Percentiles rank a stretch among this genome's conserved stretches.
phyloP scores from a whole-genome alignment of 1,284 basidiomycete species.

The Ceratobasidium sp. region DNA sequence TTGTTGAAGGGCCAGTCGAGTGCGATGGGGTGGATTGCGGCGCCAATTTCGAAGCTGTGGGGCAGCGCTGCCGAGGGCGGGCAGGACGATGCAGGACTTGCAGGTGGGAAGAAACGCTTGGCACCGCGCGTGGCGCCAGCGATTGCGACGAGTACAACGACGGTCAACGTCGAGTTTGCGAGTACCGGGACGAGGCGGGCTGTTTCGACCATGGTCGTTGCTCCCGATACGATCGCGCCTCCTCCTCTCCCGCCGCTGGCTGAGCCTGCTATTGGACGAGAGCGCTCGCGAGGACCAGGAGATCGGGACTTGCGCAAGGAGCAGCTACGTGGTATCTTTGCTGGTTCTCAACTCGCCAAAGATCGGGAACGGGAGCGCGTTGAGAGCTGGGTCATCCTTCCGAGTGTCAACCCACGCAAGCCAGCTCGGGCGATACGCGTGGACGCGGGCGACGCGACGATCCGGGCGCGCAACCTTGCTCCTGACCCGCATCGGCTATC shows the following conservation, averaged over 20 bases:
- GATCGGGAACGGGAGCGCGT: slow-evolving; percentile 35
- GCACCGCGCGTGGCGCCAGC: slow-evolving; percentile 82
- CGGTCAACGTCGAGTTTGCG: slow-evolving; percentile 93
- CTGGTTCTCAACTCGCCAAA: slow-evolving; percentile 27
- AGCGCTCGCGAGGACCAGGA: slow-evolving; percentile 18
- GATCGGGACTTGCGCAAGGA: slow-evolving; percentile 27
- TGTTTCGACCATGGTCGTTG: slow-evolving; percentile 63
- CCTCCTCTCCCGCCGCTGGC: background rate
- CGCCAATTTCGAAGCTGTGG: slow-evolving; percentile 82
- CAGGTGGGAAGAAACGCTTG: slow-evolving; percentile 49
- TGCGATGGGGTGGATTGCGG: slow-evolving; percentile 75
- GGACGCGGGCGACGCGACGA: slow-evolving; percentile 49
- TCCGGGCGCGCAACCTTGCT: slow-evolving; percentile 49
- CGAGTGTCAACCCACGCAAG: slow-evolving; percentile 33
- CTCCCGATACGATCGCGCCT: slow-evolving; percentile 25
- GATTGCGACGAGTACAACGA: slow-evolving; percentile 84
- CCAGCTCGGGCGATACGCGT: slow-evolving; percentile 36
- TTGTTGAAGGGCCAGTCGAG: slow-evolving; percentile 49
- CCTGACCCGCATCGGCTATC: slow-evolving; percentile 57
- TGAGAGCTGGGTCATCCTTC: slow-evolving; percentile 36
- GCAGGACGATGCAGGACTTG: slow-evolving; percentile 49
- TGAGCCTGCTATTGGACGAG: background rate
- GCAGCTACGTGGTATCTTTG: slow-evolving; percentile 40
- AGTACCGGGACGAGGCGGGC: slow-evolving; percentile 77
- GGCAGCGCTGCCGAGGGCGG: slow-evolving; percentile 47